phyloP scores from a whole-genome alignment of 129 eudicot species.

The Dittrichia graveolens region DNA sequence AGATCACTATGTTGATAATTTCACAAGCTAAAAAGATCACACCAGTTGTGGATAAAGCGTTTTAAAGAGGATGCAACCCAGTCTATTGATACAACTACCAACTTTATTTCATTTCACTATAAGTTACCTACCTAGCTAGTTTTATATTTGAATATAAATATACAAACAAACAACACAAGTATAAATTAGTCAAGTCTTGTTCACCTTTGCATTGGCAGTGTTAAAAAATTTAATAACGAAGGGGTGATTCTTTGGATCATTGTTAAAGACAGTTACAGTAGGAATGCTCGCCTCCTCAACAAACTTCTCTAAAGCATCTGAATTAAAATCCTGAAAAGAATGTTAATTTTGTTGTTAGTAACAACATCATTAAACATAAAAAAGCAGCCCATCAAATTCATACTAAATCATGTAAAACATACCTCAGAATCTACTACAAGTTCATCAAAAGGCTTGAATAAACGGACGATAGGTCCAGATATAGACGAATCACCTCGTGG shows the following conservation, averaged over 20 bases:
- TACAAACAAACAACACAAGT: not conserved
- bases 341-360: not conserved
- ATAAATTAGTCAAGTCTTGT: not conserved
- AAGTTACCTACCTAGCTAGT: no score
- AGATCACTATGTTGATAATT: no score
- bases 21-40: no score
- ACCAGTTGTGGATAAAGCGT: no score
- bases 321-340: slow-evolving; percentile 67
- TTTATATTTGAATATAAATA: not conserved
- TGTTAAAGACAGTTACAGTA: slow-evolving; percentile 64
- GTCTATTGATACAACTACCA: no score
- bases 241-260: slow-evolving; percentile 82
- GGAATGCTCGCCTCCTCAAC: slow-evolving; percentile 78
- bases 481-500: slow-evolving; percentile 84
- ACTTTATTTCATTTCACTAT: no score
- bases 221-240: slow-evolving; percentile 73
- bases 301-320: slow-evolving; percentile 67
- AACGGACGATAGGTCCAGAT: slow-evolving; percentile 67
- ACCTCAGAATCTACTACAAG: slow-evolving; percentile 86
- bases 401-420: slow-evolving; percentile 8
- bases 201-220: slow-evolving; percentile 74
- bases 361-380: not conserved
- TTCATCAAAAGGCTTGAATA: slow-evolving; percentile 95
- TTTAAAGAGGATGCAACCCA: no score
- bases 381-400: not conserved